Base-by-base conservation (phyloP, 345 rosid genomes). In the Pseudoturritis turrita region DNA sequence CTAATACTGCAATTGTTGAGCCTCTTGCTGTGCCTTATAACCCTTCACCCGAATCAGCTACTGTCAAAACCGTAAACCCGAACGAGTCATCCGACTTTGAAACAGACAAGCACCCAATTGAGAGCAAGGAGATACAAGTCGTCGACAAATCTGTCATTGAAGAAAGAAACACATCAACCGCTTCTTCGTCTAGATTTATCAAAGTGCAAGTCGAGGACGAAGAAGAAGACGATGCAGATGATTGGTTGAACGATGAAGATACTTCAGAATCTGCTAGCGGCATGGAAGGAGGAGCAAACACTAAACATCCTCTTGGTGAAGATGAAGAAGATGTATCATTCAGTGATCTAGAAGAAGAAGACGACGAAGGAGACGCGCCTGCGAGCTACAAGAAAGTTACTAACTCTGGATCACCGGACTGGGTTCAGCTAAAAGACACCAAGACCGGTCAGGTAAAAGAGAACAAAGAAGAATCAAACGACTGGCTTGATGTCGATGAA, bases 291-390 rank as follows among this genome's bases (percentile, higher is more conserved):
- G 55, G 35, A 29, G 74, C 58, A 57, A 70, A 77, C 37, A 35
- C 70, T 15, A 72, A 70, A 15, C 66, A 49, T 36, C 79, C 70
- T 52, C 36, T 81, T 21, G 91, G 69, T 40, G 83, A 82, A 45
- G 89, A 87, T 39, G 99, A 76, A 10, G 79, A 91, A 53, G 97
- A 95, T 80, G 80, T 91, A 14, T 91, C 99, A 14, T 95, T 91
- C 75, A 95, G 99, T 85, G 97, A 95, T 82, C 88, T 95, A 4
- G 97, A 95, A 77, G 96, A 88, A 26, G 80, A 80, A 2, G 85
- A 63, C 55, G 85, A 54, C 4, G 79, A 59, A 60, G 47, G 68
- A 67, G 68, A 74, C 35, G 72, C 68, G 22, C 81, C 70, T 21
- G 60, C 77, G 15, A 90, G 80, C 70, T 72, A 81, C 47, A 84